Percentiles rank a stretch among this genome's conserved stretches.
phyloP scores from a whole-genome alignment of 495 filamentous ascomycete species.

The Aspergillus homomorphus region DNA sequence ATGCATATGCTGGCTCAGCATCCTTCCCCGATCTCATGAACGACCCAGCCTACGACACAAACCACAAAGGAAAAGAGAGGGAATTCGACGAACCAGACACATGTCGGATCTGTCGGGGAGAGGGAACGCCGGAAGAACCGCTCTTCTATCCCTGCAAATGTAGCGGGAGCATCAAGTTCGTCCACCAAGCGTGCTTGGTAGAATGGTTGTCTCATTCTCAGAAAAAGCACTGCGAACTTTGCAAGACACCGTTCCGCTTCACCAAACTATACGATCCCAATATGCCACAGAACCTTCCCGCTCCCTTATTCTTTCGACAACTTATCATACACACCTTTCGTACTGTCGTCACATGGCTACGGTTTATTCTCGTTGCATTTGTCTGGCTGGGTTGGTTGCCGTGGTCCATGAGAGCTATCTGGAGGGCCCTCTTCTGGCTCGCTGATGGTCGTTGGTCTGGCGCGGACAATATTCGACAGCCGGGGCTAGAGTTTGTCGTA shows the following conservation, averaged over 20 bases:
- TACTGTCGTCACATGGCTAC: constrained; percentile 70
- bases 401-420: constrained; percentile 85
- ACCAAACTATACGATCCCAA: constrained; percentile 93
- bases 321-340: constrained; percentile 66
- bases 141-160: constrained; percentile 98
- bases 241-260: constrained; percentile 96
- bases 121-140: constrained; percentile 78
- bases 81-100: constrained; percentile 62
- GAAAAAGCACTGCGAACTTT: constrained; percentile 98
- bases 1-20: constrained; percentile 19
- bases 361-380: constrained; percentile 72
- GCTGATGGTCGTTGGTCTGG: constrained; percentile 85
- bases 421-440: constrained; percentile 91
- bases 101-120: constrained; percentile 92
- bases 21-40: constrained; percentile 62
- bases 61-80: constrained; percentile 37
- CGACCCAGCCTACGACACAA: constrained; percentile 53
- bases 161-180: constrained; percentile 95
- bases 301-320: constrained; percentile 73
- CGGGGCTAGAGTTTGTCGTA: constrained; percentile 18
- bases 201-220: constrained; percentile 97
- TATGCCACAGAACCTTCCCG: constrained; percentile 82
- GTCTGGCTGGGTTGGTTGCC: constrained; percentile 90
- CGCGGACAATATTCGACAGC: constrained; percentile 27
- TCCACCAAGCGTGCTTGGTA: constrained; percentile 96